These are phyloP conservation scores for Zygotorulaspora sp. DNA, from an alignment of 805 yeast genomes.

Conservation along the genomic window DNA sequence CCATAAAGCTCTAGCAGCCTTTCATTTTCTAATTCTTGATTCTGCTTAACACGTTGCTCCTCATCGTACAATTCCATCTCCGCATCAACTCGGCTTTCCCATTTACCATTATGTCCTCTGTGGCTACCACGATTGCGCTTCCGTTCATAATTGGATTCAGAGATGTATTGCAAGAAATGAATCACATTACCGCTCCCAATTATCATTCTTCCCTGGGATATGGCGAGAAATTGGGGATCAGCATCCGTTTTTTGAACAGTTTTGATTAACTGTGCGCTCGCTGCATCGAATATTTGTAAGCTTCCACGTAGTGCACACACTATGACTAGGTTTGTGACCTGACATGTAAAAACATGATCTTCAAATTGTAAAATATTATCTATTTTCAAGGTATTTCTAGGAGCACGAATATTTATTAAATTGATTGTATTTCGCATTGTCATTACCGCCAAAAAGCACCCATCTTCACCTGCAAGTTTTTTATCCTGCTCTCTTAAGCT, in stretches of 20 bases:
- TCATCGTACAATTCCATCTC: slow-evolving; percentile 30
- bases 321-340: slow-evolving; percentile 30
- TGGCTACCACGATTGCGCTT: slow-evolving; percentile 11
- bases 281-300: slow-evolving; percentile 30
- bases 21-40: slow-evolving; percentile 17
- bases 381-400: slow-evolving; percentile 15
- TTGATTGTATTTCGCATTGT: slow-evolving; percentile 22
- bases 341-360: slow-evolving; percentile 27
- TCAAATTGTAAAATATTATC: slow-evolving; percentile 25
- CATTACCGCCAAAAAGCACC: slow-evolving; percentile 31
- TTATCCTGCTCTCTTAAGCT: slow-evolving; percentile 25
- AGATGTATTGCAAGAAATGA: slow-evolving; percentile 29
- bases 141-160: slow-evolving; percentile 16
- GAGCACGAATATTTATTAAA: slow-evolving; percentile 27
- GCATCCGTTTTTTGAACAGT: slow-evolving; percentile 32
- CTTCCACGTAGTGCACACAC: slow-evolving; percentile 30
- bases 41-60: slow-evolving; percentile 19
- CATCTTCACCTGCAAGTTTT: slow-evolving; percentile 33
- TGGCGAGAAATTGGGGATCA: slow-evolving; percentile 28
- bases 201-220: slow-evolving; percentile 33
- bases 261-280: slow-evolving; percentile 30
- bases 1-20: slow-evolving; percentile 25
- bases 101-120: slow-evolving; percentile 24
- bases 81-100: slow-evolving; percentile 28
- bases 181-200: slow-evolving; percentile 30